phyloP scores from a whole-genome alignment of 768 basidiomycete genomes.

The Xerocomellus chrysenteron region DNA sequence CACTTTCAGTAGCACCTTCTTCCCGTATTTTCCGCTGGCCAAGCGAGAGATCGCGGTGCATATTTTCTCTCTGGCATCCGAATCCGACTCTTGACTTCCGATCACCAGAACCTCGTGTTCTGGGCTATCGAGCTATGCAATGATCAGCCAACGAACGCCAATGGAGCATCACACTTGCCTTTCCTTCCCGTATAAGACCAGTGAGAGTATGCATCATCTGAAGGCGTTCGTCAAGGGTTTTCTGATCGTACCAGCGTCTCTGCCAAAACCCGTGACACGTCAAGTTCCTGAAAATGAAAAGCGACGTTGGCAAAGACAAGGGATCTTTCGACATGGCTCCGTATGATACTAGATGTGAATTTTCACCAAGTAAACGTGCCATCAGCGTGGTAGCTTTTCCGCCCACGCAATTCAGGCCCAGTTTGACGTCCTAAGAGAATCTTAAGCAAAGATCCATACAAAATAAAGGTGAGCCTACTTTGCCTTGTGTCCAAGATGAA shows the following conservation, averaged over 20 bases:
- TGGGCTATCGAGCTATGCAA: slow-evolving; percentile 59
- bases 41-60: slow-evolving; percentile 34
- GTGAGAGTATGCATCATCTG: slow-evolving; percentile 51
- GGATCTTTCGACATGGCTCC: slow-evolving; percentile 90
- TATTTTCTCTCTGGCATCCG: slow-evolving; percentile 35
- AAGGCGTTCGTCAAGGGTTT: slow-evolving; percentile 48
- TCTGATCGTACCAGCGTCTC: slow-evolving; percentile 61
- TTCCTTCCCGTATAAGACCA: slow-evolving; percentile 51
- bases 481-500: slow-evolving; percentile 63
- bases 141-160: slow-evolving; percentile 3
- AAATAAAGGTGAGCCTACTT: slow-evolving; percentile 37
- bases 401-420: slow-evolving; percentile 60
- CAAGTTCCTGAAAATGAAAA: slow-evolving; percentile 85
- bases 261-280: slow-evolving; percentile 80
- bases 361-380: slow-evolving; percentile 61
- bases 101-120: slow-evolving; percentile 68
- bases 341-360: slow-evolving; percentile 80
- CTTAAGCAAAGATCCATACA: slow-evolving; percentile 6
- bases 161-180: slow-evolving; percentile 37
- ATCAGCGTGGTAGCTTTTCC: slow-evolving; percentile 69
- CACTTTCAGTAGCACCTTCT: slow-evolving; percentile 47
- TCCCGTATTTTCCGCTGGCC: slow-evolving; percentile 41
- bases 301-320: slow-evolving; percentile 69
- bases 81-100: slow-evolving; percentile 37
- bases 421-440: slow-evolving; percentile 36